Base-by-base conservation (phyloP, 352 stramenopile genomes). In the Globisporangium irregulare region DNA sequence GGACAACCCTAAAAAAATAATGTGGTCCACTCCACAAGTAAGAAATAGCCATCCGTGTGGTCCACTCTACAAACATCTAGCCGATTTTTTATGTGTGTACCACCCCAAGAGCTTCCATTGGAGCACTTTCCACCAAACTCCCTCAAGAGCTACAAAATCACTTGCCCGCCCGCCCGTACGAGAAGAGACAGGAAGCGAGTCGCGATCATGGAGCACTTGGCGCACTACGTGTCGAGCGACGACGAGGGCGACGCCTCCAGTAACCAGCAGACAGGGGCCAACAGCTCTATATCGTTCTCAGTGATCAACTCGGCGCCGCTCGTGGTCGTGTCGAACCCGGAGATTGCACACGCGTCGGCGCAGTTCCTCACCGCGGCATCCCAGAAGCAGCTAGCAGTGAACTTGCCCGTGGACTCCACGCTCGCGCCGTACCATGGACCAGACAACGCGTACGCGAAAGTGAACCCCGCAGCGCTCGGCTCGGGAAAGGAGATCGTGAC, bases 401-500 rank as follows among this genome's bases (percentile, higher is more conserved):
- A 93, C 64, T 69, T 93, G 41, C 84, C 85, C 18, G 73, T 93
- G 24, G 80, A 90, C 62, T 79, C 81, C 18, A 91, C 85, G 12
- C 64, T 93, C 22, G 82, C 85, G 25, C 73, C 80, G 12, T 80
- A 75, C 41, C 68, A 87, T 34, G 85, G 82, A 0, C 82, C 82
- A 0, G 67, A 62, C 29, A 73, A 79, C 34, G 72, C 59, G 34
- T 79, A 66, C 43, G 69, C 57, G 36, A 60, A 24, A 48, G 70
- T 68, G 59, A 84, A 78, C 25, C 72, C 76, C 10, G 53, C 84
- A 61, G 73, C 77, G 22, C 65, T 78, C 0, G 86, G 84, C 15
- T 79, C 77, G 29, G 87, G 84, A 64, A 91, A 90, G 61, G 79
- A 93, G 64, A 77, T 91, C 27, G 84, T 91, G 34, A 95, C 87